These are phyloP conservation scores for Dipodascopsis uninucleata DNA, from an alignment of 805 yeast genomes.

Conservation along the genomic window DNA sequence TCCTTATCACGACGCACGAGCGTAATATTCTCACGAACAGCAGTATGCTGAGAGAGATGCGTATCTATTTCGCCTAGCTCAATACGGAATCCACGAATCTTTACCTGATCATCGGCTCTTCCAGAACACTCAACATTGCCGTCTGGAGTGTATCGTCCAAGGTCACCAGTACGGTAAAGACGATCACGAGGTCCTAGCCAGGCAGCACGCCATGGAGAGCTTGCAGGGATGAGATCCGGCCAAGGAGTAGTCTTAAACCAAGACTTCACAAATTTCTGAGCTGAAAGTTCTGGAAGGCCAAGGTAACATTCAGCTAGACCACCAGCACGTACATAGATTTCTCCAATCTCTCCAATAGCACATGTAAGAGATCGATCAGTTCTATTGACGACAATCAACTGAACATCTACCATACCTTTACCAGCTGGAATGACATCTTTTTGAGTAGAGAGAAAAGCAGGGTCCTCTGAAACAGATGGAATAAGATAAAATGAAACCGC, in stretches of 20 bases:
- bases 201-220: slow-evolving; percentile 59
- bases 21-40: slow-evolving; percentile 89
- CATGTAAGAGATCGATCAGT: slow-evolving; percentile 84
- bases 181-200: slow-evolving; percentile 97
- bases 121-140: slow-evolving; percentile 99
- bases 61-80: slow-evolving; percentile 98
- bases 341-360: slow-evolving; percentile 99
- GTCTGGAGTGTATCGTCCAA: slow-evolving; percentile 93
- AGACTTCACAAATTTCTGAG: slow-evolving; percentile 79
- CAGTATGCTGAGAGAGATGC: slow-evolving; percentile 87
- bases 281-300: slow-evolving; percentile 82
- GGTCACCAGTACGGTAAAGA: slow-evolving; percentile 93
- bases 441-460: slow-evolving; percentile 71
- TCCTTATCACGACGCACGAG: slow-evolving; percentile 87
- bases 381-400: slow-evolving; percentile 87
- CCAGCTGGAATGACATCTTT: slow-evolving; percentile 99
- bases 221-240: slow-evolving; percentile 54
- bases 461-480: slow-evolving; percentile 63
- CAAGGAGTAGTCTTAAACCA: too few species aligned
- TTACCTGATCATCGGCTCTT: slow-evolving; percentile 98
- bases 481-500: slow-evolving; percentile 94
- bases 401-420: slow-evolving; percentile 94
- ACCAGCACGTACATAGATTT: slow-evolving; percentile 95
- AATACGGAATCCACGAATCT: slow-evolving; percentile 96
- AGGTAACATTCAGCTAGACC: slow-evolving; percentile 97